Base-by-base conservation (phyloP, 2,329 filamentous ascomycete species). In the Exophiala aquamarina region DNA sequence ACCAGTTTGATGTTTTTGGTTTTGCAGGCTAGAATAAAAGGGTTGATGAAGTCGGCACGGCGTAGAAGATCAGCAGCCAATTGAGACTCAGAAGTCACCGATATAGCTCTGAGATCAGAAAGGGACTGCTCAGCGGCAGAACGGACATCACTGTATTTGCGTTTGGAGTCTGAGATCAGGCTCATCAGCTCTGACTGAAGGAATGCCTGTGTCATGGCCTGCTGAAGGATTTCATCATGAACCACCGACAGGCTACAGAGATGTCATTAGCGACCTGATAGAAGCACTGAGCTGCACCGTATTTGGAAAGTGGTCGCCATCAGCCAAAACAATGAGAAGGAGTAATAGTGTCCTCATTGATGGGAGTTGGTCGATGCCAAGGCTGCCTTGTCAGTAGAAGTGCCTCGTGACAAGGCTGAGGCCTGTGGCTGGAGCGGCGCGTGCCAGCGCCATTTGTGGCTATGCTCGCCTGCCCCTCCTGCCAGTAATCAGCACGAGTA, bases 111-210 rank as follows among this genome's bases (percentile, higher is more conserved):
- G 52, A 98, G 77, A 59, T 97, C 93, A 57, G 90, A 87, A 17
- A 97, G 75, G 11, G 93, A 94, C 69, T 91, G 94, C 65, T 98
- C 93, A 20, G 93, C 90, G 41, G 93, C 78, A 78, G 87, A 87
- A 73, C 87, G 83, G 43, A 98, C 77, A 62, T 97, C 93, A 59
- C 86, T 82, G 68, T 96, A 86, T 71, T 95, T 97, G 62, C 92
- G 82, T 71, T 95, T 97, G 66, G 91, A 93, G 74, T 98, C 93
- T 69, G 94, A 89, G 61, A 95, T 86, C 66, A 96, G 82, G 72
- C 89, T 94, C 63, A 86, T 82, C 67, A 96, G 81, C 79, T 96
- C 91, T 49, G 87, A 84, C 64, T 85, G 83, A 62, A 96, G 79
- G 63, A 95, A 84, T 79, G 55, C 55, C 47, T 57, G 55, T 42